phyloP scores from a whole-genome alignment of 2,329 filamentous ascomycete species.

The Polychaeton citri region DNA sequence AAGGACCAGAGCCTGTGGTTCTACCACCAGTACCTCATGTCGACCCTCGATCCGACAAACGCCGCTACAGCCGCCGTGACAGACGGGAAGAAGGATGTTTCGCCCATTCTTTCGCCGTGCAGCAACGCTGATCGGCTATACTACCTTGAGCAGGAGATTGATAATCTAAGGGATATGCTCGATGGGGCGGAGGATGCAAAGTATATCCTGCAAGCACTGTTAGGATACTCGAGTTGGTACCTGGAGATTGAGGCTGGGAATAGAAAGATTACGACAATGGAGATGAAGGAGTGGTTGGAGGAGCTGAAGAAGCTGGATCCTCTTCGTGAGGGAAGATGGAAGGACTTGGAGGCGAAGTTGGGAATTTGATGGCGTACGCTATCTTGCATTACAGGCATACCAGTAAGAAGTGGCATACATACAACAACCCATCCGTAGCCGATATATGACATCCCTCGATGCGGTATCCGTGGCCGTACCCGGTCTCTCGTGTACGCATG shows the following conservation, averaged over 20 bases:
- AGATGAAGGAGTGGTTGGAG: constrained; percentile 42
- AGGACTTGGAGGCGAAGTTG: constrained; percentile 47
- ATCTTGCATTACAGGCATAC: too few relatives aligned
- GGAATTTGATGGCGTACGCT: too few relatives aligned
- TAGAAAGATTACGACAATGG: constrained; percentile 27
- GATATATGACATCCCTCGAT: too few relatives aligned
- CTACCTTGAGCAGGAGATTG: constrained; percentile 59
- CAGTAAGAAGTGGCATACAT: too few relatives aligned
- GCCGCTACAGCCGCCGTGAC: constrained; percentile 20
- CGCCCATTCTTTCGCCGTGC: constrained; percentile 53
- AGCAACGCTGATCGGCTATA: constrained; percentile 45
- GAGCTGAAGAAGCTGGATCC: constrained; percentile 59
- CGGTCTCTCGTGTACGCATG: too few relatives aligned
- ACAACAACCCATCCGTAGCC: too few relatives aligned
- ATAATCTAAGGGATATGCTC: constrained; percentile 56
- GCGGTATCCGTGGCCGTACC: too few relatives aligned
- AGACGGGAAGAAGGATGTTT: constrained; percentile 6
- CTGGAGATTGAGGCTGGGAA: constrained; percentile 34
- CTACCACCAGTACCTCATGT: constrained; percentile 81
- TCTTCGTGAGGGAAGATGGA: constrained; percentile 61
- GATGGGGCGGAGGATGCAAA: constrained; percentile 58
- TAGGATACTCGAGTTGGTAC: constrained; percentile 52
- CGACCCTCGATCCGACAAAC: constrained; percentile 44
- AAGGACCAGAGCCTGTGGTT: constrained; percentile 96
- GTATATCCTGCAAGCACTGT: constrained; percentile 77